Evolutionary conservation across 441 rosid genomes (phyloP), one percentile per base, ranked within the genome.

Genomic region (Gossypium gossypioides): DNA sequence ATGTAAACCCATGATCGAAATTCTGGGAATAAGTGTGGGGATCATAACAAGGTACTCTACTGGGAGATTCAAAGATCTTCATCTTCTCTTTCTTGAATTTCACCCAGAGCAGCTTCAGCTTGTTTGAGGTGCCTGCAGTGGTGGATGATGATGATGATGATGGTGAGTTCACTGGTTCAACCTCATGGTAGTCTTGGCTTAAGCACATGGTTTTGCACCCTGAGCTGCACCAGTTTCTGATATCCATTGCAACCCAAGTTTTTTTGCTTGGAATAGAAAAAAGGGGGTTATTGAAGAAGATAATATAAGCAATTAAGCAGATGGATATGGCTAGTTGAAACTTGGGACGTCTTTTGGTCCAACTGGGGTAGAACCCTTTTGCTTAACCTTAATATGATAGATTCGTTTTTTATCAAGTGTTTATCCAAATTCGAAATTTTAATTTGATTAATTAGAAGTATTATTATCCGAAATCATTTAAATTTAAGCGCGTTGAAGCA

Each of bases 1-100:
- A 63, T 3, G 81, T 68, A n/a, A 69, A 51, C 40, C 85, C 89
- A 46, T 78, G 81, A 75, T 86, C 86, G 48, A 86, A 86, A 74
- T 84, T 86, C 82, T 79, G 77, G 0, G 65, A 63, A 58, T 86
- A 86, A 10, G 58, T 76, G 64, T 16, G n/a, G 6, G 74, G 73
- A 68, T 86, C 79, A 61, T 79, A 27, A 27, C 32, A 82, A 10
- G 72, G 60, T 13, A 68, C 74, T 29, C 34, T 27, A 27, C 0
- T 0, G 32, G 32, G 32, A 19, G 73, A 64, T 72, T 76, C 72
- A 6, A 82, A 71, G 15, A 79, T 13, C 76, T 71, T 79, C 72
- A 16, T 54, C 80, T 78, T 79, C 48, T 79, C 82, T 56, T 75
- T 79, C 84, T 58, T 79, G 0, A 84, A 42, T 70, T 72, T 81